These are phyloP conservation scores for Arthrobotrys pseudoclavata DNA, from an alignment of 2,329 filamentous ascomycete genomes.

Conservation along the genomic window DNA sequence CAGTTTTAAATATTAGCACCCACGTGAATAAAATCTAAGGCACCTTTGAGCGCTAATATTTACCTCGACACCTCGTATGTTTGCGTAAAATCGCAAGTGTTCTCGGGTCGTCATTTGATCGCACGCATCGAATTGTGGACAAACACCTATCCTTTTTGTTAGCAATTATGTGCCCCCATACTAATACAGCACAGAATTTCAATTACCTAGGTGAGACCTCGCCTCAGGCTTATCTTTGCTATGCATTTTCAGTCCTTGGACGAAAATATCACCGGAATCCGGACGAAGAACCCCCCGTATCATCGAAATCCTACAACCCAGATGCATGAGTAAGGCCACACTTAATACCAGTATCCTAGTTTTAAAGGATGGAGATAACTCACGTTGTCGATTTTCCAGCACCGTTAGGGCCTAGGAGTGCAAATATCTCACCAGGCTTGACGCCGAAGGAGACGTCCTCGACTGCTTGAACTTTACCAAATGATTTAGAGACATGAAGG, in stretches of 20 bases:
- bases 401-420: conserved; percentile 88
- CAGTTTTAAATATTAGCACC: not conserved
- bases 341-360: not conserved
- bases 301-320: conserved; percentile 78
- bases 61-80: conserved; percentile 78
- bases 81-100: conserved; percentile 88
- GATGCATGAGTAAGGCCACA: not conserved
- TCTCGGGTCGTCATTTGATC: conserved; percentile 91
- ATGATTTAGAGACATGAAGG: conserved; percentile 82
- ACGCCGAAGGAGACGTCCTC: conserved; percentile 89
- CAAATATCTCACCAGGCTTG: conserved; percentile 84
- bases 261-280: conserved; percentile 81
- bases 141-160: conserved; percentile 75
- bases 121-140: conserved; percentile 88
- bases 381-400: conserved; percentile 76
- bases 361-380: not conserved
- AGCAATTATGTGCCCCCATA: not conserved
- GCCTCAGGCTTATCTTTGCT: conserved; percentile 79
- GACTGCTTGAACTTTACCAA: conserved; percentile 82
- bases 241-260: conserved; percentile 80
- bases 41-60: not conserved
- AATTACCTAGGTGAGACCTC: conserved; percentile 73
- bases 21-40: not conserved
- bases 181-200: not conserved
- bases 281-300: conserved; percentile 90